Base-by-base conservation (phyloP, 2,329 filamentous ascomycete species). In the Xylaria sp. region DNA sequence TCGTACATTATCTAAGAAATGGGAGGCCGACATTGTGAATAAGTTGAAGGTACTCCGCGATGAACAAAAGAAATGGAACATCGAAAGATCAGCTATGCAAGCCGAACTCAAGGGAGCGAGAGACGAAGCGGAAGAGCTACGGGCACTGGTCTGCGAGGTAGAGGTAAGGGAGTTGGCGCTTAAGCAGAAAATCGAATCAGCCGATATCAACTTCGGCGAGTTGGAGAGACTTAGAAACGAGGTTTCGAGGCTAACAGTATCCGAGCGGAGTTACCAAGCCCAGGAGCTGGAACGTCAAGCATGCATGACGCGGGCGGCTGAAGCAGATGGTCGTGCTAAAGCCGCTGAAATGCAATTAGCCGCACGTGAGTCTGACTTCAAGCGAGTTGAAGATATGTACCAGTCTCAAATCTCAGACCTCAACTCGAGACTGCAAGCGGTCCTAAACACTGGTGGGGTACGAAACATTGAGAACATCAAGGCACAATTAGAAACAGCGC, bases 1-100 rank as follows among this genome's bases (percentile, higher is more conserved):
- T 54, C 89, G 92, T 41, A 89, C 87, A 48, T 87, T 94, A 74
- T 87, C 91, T 1, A 93, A 93, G 81, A 94, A 93, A 77, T 92
- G 92, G 87, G 93, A 95, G 76, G 87, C 85, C 1, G 90, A 93
- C 73, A 83, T 94, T 39, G 88, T 87, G 58, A 84, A 84, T 62
- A 93, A 92, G 79, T 82, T 94, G 52, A 87, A 88, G 71, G 82
- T 83, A 3, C 84, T 93, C 50, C 87, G 90, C 59, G 91, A 94
- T 68, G 91, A 93, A 68, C 89, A 90, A 70, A 92, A 90, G 80
- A 86, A 84, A 70, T 91, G 88, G 84, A 86, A 84, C 32, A 79
- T 80, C 0, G 89, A 92, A 70, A 84, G 88, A 52, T 86, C 88
- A 32, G 79, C 81, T 8, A 79, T 93, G 6, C 85, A 85, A 44